These are phyloP conservation scores for Bretziella fagacearum DNA, from an alignment of 2,329 filamentous ascomycete species.

Conservation along the genomic window DNA sequence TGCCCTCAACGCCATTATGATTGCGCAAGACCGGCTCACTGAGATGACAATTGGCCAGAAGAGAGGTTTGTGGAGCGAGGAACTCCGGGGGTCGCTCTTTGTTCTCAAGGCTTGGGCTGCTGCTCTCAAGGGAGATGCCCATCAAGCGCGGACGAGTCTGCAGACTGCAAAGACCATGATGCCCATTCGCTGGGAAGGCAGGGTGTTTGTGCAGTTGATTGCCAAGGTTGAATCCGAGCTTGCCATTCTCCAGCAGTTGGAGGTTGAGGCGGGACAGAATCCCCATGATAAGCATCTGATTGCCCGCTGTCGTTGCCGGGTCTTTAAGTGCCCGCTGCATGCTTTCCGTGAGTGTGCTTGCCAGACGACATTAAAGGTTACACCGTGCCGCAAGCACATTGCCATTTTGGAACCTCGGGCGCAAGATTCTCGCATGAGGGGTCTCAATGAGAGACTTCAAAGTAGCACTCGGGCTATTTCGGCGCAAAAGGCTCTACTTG, in stretches of 20 bases:
- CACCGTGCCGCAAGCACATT: constrained; percentile 1
- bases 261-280: not conserved
- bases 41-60: not conserved
- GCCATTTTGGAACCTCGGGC: not conserved
- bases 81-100: not conserved
- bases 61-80: not conserved
- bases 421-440: not conserved
- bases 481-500: not conserved
- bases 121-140: not conserved
- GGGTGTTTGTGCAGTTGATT: not conserved
- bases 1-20: not conserved
- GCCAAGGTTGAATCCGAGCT: not conserved
- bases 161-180: not conserved
- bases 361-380: not conserved
- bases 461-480: not conserved
- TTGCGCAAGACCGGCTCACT: not conserved
- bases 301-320: not conserved
- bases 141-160: not conserved
- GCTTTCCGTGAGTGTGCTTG: not conserved
- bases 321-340: not conserved
- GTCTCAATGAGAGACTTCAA: not conserved
- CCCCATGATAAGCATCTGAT: not conserved
- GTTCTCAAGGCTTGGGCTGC: not conserved
- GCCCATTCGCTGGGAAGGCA: not conserved
- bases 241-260: not conserved